phyloP scores from a whole-genome alignment of 208 protist species.

The Trypanosoma grayi region DNA sequence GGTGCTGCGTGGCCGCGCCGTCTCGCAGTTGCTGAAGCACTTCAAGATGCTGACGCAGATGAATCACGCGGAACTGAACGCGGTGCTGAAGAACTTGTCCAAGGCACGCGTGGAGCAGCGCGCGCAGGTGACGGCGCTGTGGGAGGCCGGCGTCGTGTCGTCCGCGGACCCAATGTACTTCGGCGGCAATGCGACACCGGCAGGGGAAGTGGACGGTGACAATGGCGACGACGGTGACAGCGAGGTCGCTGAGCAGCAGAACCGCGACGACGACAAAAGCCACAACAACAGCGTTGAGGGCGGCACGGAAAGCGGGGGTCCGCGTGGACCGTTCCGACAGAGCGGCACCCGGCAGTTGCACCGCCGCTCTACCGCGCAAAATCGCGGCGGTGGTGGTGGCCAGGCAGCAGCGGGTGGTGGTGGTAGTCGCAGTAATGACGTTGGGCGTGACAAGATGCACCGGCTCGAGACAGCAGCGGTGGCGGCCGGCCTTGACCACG shows the following conservation, averaged over 20 bases:
- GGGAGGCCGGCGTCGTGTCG: conserved; percentile 54
- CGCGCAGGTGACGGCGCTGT: conserved; percentile 49
- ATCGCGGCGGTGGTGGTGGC: background rate
- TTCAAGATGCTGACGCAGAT: conserved; percentile 71
- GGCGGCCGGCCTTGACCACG: conserved; percentile 60
- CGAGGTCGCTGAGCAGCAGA: background rate
- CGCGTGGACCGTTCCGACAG: background rate
- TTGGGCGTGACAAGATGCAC: conserved; percentile 31
- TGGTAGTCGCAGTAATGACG: background rate
- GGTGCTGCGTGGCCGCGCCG: conserved; percentile 65
- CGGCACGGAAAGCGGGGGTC: background rate
- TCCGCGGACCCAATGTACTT: conserved; percentile 64
- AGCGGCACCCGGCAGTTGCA: conserved; percentile 9
- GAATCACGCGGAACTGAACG: conserved; percentile 35
- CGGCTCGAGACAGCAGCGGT: conserved; percentile 62
- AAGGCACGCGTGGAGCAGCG: conserved; percentile 61
- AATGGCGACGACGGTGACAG: background rate
- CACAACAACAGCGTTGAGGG: background rate
- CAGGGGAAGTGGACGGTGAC: background rate
- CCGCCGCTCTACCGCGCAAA: background rate
- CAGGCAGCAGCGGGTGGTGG: background rate
- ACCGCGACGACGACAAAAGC: conserved; percentile 11
- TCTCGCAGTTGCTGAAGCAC: conserved; percentile 72
- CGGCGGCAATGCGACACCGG: conserved; percentile 15
- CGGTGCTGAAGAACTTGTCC: conserved; percentile 54